Evolutionary conservation across 2,329 filamentous ascomycete genomes (phyloP), one percentile per base, ranked within the genome.

Genomic region (Diplodia corticola): DNA sequence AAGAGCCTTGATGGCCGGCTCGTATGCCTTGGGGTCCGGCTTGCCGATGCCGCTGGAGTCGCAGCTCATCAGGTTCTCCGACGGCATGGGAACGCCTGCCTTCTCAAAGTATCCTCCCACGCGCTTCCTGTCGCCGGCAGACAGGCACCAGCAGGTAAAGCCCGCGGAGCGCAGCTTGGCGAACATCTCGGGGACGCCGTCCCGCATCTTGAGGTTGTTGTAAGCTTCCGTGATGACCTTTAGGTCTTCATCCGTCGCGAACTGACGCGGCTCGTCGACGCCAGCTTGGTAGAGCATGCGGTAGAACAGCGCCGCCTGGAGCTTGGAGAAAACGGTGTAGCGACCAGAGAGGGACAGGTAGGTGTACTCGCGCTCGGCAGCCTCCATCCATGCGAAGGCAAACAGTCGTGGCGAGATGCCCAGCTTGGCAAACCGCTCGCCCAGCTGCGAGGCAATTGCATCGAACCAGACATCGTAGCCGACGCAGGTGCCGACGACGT

Each of bases 111-210:
- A 87, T 0, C 83, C 84, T 7, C 75, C 71, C 3, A 87, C 84
- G 5, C 84, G 75, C 55, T 78, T 73, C 2, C 77, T 71, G 70
- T 87, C 84, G 1, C 82, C 85, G 0, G 83, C 82, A 0, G 84
- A 86, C 28, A 87, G 76, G 35, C 78, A 81, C 84, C 84, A 87
- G 4, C 85, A 79, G 0, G 80, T 83, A 67, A 85, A 86, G 0
- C 84, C 82, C 0, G 73, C 76, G 0, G 75, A 76, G 3, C 81
- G 73, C 49, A 87, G 71, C 24, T 75, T 78, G 50, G 75, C 69
- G 46, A 84, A 78, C 53, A 78, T 80, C 65, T 83, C 80, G 26
- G 73, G 75, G 1, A 76, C 73, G 0, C 81, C 82, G 3, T 77
- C 73, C 1, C 83, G 69, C 22, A 80, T 69, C 59, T 53, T 46